Base-by-base conservation (phyloP, 805 yeast genomes). In the Monosporozyma aerobia region DNA sequence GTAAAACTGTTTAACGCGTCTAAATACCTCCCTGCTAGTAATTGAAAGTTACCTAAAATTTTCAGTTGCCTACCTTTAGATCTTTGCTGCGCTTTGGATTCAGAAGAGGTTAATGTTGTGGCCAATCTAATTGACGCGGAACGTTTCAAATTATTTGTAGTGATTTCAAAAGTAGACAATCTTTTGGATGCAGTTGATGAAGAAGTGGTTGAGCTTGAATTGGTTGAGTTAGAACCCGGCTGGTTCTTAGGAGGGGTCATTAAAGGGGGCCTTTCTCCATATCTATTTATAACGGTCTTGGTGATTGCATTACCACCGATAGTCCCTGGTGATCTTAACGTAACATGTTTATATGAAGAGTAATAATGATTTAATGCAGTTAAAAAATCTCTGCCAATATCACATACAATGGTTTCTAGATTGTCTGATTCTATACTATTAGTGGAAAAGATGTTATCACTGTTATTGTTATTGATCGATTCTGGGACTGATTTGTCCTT, bases 261-360 rank as follows among this genome's bases (percentile, higher is more conserved):
- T 33, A 44, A 48, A 7, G 49, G 19, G 11, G 48, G 25, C 11
- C 41, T 47, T 27, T 30, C 49, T 2, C 56, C 54, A 49, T 48
- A 63, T 44, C 52, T 64, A 49, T 74, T 70, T 14, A 77, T 30
- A 0, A 59, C 47, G 3, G 71, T 58, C 53, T 70, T 72, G 23
- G 64, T 49, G 9, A 78, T 73, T 44, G 78, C 74, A 51, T 76
- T 74, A 35, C 79, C 78, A 3, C 78, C 77, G 40, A 81, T 73
- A 3, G 82, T 77, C 0, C 86, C 87, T 0, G 97, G 97, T 0
- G 95, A 87, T 58, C 95, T 75, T 54, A 89, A 74, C 0, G 96
- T 85, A 39, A 88, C 86, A 63, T 86, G 88, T 54, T 82, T 79
- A 58, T 83, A 85, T 0, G 95, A 81, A 3, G 83, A 77, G 9